Percentiles rank a stretch among this genome's conserved stretches.
Conservation (phyloP, 139 green algal species). For the Pedinophyceae sp. region DNA sequence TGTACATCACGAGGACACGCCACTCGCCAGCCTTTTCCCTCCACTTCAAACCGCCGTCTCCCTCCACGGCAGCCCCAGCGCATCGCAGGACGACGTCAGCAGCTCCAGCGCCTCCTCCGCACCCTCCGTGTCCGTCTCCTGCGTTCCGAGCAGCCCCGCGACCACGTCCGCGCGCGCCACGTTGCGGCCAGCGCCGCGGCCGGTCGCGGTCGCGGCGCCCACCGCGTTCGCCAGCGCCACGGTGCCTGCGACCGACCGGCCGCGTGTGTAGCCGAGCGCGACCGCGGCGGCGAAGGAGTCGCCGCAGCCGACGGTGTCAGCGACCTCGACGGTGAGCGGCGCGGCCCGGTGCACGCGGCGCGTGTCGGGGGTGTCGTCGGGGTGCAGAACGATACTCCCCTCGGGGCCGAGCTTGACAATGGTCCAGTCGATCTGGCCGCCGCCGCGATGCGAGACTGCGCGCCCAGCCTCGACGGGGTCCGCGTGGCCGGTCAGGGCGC, state of each 20-base stretch:
- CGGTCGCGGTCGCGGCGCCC: slow-evolving; percentile 74
- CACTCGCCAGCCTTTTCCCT: too few species aligned
- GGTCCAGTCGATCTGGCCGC: slow-evolving; percentile 11
- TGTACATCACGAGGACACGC: too few species aligned
- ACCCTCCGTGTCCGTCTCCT: too few species aligned
- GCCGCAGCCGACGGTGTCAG: slow-evolving; percentile 91
- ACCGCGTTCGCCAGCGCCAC: slow-evolving; percentile 86
- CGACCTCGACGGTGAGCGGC: slow-evolving; percentile 46
- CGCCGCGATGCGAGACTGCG: slow-evolving; percentile 33
- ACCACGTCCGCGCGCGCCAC: slow-evolving; percentile 47
- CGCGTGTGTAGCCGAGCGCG: slow-evolving; percentile 55
- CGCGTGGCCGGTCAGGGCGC: slow-evolving; percentile 44
- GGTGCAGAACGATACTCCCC: too few species aligned
- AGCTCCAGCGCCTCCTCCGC: too few species aligned
- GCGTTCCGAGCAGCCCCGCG: slow-evolving; percentile 14
- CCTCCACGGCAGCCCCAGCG: too few species aligned
- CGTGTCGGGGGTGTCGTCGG: not conserved
- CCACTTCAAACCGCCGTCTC: too few species aligned
- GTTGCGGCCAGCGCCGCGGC: slow-evolving; percentile 66
- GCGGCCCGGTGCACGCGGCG: not conserved
- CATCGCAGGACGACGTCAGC: too few species aligned
- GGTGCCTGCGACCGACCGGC: slow-evolving; percentile 22
- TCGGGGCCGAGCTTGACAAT: not conserved
- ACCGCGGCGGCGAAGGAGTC: slow-evolving; percentile 85
- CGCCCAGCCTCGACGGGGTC: slow-evolving; percentile 37